Base-by-base conservation (phyloP, 2,329 filamentous ascomycete species). In the Aspergillus piperis region DNA sequence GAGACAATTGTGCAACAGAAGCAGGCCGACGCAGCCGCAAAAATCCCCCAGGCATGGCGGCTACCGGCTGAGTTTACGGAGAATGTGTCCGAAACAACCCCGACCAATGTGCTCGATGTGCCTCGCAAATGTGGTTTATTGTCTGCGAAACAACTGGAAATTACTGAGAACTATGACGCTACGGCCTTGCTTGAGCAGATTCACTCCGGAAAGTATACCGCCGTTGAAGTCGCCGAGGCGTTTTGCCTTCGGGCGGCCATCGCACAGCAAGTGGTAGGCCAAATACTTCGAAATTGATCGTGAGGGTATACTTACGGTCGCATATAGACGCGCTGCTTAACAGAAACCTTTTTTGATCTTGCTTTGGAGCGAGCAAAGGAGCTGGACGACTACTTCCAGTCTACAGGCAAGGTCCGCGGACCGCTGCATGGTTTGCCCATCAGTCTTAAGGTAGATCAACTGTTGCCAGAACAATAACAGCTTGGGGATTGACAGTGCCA, bases 381-480 rank as follows among this genome's bases (percentile, higher is more conserved):
- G 30, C 75, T 86, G 0, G 84, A 87, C 54, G 69, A 75, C 0
- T 75, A 83, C 56, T 64, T 78, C 21, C 60, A 64, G 8, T 70
- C 69, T 25, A 77, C 76, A 19, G 78, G 77, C 0, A 75, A 71
- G 57, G 75, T 82, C 0, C 65, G 84, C 2, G 87, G 87, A 0
- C 86, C 87, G 0, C 77, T 90, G 0, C 86, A 89, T 66, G 86
- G 87, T 2, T 77, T 89, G 0, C 86, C 86, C 0, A 78, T 90
- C 19, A 80, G 78, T 13, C 63, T 84, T 6, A 84, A 44, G 41
- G 41, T 44, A 44, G 25, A 27, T 27, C 25, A 27, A 8, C 25
- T 27, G 25, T 27, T 0, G 25, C 25, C 25, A 27, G 0, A 27
- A 27, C 25, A 8, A 27, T 27, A 27, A 27, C 25, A 0, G 6